Conservation (phyloP, 176 grass and related monocot genomes). For the Ananas comosus region DNA sequence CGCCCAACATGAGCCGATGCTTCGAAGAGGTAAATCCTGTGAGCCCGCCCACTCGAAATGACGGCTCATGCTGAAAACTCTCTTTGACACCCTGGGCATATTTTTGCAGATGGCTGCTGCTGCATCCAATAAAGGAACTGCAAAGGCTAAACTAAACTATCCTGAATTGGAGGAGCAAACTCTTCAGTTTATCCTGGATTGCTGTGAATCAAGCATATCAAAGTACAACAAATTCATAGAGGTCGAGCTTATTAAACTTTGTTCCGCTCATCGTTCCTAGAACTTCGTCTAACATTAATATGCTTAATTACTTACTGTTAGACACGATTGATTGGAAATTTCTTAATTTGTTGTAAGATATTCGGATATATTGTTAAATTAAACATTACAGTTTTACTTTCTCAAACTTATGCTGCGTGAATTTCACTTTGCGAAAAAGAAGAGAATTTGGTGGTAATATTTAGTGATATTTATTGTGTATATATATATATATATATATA, state of each 20-base stretch:
- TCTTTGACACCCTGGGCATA: not conserved
- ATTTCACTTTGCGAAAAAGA: not conserved
- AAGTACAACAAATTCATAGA: slow-evolving; percentile 75
- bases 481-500: no score
- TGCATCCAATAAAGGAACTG: slow-evolving; percentile 54
- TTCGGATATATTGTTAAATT: not conserved
- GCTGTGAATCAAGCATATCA: slow-evolving; percentile 67
- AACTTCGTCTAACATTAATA: not conserved
- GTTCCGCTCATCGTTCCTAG: not conserved
- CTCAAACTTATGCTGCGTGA: not conserved
- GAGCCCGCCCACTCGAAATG: not conserved
- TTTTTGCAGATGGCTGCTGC: slow-evolving; percentile 75
- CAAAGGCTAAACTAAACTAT: slow-evolving; percentile 41
- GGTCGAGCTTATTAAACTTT: slow-evolving; percentile 23
- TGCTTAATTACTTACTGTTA: not conserved
- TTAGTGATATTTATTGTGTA: not conserved
- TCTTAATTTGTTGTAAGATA: not conserved
- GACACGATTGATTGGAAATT: not conserved
- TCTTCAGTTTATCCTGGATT: slow-evolving; percentile 94
- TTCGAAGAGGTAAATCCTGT: slow-evolving; percentile 64
- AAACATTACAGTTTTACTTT: not conserved
- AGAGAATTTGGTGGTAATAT: not conserved
- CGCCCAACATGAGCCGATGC: slow-evolving; percentile 47
- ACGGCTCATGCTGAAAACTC: not conserved
- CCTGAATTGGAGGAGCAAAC: slow-evolving; percentile 74